Evolutionary conservation across 495 filamentous ascomycete genomes (phyloP).

Genomic region (Poronia punctata): DNA sequence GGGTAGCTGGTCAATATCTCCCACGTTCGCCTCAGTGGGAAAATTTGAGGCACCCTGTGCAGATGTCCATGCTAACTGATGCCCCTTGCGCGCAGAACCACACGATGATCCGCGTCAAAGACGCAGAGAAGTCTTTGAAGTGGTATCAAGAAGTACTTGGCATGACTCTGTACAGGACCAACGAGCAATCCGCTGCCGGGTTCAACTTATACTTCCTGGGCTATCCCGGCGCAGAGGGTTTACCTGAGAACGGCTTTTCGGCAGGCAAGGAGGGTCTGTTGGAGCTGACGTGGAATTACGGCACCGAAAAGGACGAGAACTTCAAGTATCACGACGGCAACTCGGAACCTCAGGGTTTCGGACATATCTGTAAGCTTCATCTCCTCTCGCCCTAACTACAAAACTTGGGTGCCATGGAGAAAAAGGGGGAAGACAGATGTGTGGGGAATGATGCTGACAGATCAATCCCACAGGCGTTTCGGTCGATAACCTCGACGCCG

Average conservation of each 20-base stretch:
- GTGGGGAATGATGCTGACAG: constrained; percentile 18
- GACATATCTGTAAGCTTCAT: constrained; percentile 68
- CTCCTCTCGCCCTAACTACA: background rate
- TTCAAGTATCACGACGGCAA: constrained; percentile 94
- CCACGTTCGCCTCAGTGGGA: constrained; percentile 4
- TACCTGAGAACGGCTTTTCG: constrained; percentile 43
- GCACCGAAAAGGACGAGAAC: constrained; percentile 79
- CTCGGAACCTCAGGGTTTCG: constrained; percentile 84
- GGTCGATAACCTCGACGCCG: constrained; percentile 83
- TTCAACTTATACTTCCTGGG: constrained; percentile 95
- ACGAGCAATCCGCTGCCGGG: constrained; percentile 58
- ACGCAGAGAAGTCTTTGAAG: constrained; percentile 69
- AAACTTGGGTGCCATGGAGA: background rate
- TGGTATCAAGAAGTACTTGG: constrained; percentile 91
- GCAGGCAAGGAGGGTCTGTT: constrained; percentile 74
- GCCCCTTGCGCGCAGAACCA: constrained; percentile 57
- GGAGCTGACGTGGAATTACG: constrained; percentile 95
- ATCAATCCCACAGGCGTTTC: constrained; percentile 51
- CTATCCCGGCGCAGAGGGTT: constrained; percentile 51
- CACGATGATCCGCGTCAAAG: constrained; percentile 95
- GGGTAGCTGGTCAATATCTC: constrained; percentile 14
- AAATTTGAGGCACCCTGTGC: constrained; percentile 12
- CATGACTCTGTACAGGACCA: constrained; percentile 70
- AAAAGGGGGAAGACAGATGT: background rate
- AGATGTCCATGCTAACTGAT: constrained; percentile 23